These are phyloP conservation scores for Aureoboletus auriporus DNA, from an alignment of 768 basidiomycete genomes.

Conservation along the genomic window DNA sequence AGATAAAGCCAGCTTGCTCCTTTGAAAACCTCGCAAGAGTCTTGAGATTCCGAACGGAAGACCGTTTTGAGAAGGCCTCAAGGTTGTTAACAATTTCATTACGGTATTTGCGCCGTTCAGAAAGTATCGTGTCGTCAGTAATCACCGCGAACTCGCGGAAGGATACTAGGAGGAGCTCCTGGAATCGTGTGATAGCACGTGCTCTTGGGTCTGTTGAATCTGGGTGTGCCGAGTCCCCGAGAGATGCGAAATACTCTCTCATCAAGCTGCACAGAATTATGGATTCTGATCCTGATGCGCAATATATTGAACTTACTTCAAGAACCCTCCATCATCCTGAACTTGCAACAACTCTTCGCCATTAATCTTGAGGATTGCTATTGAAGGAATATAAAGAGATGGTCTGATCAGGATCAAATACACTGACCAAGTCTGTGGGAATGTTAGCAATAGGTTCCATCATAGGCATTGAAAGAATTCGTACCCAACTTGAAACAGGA, in stretches of 20 bases:
- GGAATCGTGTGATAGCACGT: conserved; percentile 94
- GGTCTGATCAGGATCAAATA: background rate
- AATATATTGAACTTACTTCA: conserved; percentile 58
- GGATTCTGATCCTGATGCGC: background rate
- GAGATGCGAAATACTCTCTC: conserved; percentile 90
- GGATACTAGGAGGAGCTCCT: conserved; percentile 92
- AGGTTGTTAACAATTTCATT: conserved; percentile 89
- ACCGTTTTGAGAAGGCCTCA: conserved; percentile 90
- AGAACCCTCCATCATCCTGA: conserved; percentile 95
- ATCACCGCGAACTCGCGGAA: conserved; percentile 98
- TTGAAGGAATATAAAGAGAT: conserved; percentile 9
- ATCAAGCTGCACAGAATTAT: conserved; percentile 57
- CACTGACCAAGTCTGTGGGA: conserved; percentile 51
- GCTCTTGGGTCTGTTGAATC: conserved; percentile 81
- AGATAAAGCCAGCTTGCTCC: conserved; percentile 85
- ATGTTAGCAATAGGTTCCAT: conserved; percentile 8
- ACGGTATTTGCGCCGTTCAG: conserved; percentile 82
- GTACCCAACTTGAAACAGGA: conserved; percentile 97
- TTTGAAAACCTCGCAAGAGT: conserved; percentile 78
- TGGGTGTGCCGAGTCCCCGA: conserved; percentile 94
- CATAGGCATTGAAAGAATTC: background rate
- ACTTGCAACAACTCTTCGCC: conserved; percentile 88
- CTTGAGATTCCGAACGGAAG: conserved; percentile 83
- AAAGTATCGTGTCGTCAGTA: conserved; percentile 88
- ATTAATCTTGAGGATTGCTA: conserved; percentile 97